Percentiles rank a stretch among this genome's conserved stretches.
phyloP scores from a whole-genome alignment of 352 stramenopile genomes.

The Pythium rishiriense region DNA sequence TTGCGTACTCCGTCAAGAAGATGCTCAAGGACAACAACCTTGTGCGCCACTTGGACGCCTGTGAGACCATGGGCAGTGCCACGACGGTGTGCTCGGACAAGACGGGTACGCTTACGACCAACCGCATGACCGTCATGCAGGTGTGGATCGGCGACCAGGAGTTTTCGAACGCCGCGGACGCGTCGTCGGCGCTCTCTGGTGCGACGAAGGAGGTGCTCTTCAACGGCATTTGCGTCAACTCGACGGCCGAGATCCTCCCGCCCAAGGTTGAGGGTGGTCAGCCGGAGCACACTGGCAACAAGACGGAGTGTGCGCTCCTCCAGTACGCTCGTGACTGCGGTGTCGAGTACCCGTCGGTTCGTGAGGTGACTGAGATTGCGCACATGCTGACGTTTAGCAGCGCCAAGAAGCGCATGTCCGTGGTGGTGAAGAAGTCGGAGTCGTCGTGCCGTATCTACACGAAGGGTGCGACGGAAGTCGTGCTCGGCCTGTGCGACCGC shows the following conservation, averaged over 20 bases:
- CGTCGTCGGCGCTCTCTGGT: slow-evolving; percentile 48
- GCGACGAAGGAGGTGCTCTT: slow-evolving; percentile 34
- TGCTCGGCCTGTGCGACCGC: slow-evolving; percentile 68
- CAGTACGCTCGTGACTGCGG: slow-evolving; percentile 72
- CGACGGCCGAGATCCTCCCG: slow-evolving; percentile 35
- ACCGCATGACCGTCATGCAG: slow-evolving; percentile 90
- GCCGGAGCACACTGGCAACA: slow-evolving; percentile 80
- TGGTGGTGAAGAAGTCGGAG: slow-evolving; percentile 52
- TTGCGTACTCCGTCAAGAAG: slow-evolving; percentile 94
- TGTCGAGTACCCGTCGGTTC: slow-evolving; percentile 58
- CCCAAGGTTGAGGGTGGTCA: slow-evolving; percentile 49
- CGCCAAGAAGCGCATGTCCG: slow-evolving; percentile 83
- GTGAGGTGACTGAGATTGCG: slow-evolving; percentile 47
- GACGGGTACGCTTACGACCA: slow-evolving; percentile 94
- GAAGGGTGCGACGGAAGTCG: slow-evolving; percentile 75
- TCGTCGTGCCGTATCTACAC: slow-evolving; percentile 70
- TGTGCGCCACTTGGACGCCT: slow-evolving; percentile 85
- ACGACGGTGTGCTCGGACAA: slow-evolving; percentile 98
- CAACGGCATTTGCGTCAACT: slow-evolving; percentile 72
- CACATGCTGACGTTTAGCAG: slow-evolving; percentile 87
- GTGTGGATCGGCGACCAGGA: slow-evolving; percentile 18
- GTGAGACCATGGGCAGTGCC: slow-evolving; percentile 93
- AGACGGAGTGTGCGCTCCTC: slow-evolving; percentile 77
- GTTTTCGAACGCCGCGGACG: slow-evolving; percentile 38
- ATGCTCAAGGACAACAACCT: slow-evolving; percentile 93